Base-by-base conservation (phyloP, 2,329 filamentous ascomycete genomes). In the Clonostachys sp. region DNA sequence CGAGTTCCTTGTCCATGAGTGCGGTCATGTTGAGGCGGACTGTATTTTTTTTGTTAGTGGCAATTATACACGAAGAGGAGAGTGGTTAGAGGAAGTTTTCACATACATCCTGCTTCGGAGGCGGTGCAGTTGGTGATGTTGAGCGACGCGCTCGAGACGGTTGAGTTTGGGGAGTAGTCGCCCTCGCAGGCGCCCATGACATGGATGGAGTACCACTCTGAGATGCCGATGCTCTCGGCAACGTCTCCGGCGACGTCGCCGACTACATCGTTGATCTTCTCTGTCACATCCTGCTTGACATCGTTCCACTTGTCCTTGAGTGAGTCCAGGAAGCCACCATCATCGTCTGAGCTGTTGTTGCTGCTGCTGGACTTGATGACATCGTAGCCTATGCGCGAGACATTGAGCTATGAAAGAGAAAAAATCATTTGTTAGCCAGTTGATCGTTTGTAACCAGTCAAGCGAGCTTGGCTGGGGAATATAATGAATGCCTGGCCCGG, bases 141-240 rank as follows among this genome's bases (percentile, higher is more conserved):
- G 49, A 68, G 65, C 50, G 63, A 64, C 13, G 66, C 59, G 24
- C 56, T 56, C 4, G 59, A 53, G 9, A 48, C 60, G 5, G 71
- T 73, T 2, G 65, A 63, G 46, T 75, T 73, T 33, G 72, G 71
- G 39, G 64, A 62, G 51, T 67, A 78, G 53, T 65, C 53, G 42
- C 74, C 74, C 55, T 75, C 61, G 57, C 74, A 78, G 5, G 64
- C 58, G 38, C 66, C 64, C 70, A 74, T 71, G 54, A 78, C 53
- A 52, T 78, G 74, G 33, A 78, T 50, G 14, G 73, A 76, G 54
- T 77, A 78, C 74, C 74, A 78, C 50, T 77, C 63, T 1, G 68
- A 66, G 47, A 78, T 68, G 20, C 74, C 73, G 30, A 77, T 60
- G n/a, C 65, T 61, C 12, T 66, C 61, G 44, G 66, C 62, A 42